These are phyloP conservation scores for Fusarium decemcellulare DNA, from an alignment of 2,329 filamentous ascomycete genomes.

Conservation along the genomic window DNA sequence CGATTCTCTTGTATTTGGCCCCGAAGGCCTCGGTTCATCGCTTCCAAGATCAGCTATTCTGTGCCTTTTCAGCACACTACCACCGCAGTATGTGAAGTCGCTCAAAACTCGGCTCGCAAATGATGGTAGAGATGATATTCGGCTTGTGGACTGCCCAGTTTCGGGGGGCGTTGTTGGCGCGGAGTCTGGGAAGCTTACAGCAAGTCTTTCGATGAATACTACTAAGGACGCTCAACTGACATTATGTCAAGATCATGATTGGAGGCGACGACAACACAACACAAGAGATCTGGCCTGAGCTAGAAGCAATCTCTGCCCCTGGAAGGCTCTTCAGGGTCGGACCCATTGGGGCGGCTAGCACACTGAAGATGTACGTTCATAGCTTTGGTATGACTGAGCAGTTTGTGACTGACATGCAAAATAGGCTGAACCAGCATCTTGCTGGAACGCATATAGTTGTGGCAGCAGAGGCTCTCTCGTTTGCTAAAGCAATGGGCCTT, in stretches of 20 bases:
- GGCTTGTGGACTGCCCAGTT: slow-evolving; percentile 22
- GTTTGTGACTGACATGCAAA: no score
- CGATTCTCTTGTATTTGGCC: slow-evolving; percentile 5
- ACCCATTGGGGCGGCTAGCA: no score
- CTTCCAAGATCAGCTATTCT: no score
- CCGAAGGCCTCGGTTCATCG: no score
- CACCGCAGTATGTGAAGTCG: slow-evolving; percentile 6
- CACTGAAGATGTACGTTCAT: no score
- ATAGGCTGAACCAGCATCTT: slow-evolving; percentile 60
- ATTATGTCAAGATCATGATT: slow-evolving; percentile 18
- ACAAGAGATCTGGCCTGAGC: no score
- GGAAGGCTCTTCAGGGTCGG: no score
- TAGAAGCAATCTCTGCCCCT: no score
- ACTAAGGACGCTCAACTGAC: no score
- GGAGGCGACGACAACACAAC: slow-evolving; percentile 48
- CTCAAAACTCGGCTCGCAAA: background rate
- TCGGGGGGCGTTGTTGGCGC: slow-evolving; percentile 2
- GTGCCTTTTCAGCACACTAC: background rate
- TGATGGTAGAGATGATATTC: slow-evolving; percentile 8
- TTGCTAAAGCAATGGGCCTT: slow-evolving; percentile 58
- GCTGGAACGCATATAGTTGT: slow-evolving; percentile 66
- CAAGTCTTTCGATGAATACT: no score
- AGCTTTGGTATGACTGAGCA: no score
- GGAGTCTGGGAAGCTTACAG: no score
- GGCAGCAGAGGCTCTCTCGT: slow-evolving; percentile 36